Percentiles rank a stretch among this genome's conserved stretches.
These are phyloP conservation scores for Botrytis aclada DNA, from an alignment of 2,329 filamentous ascomycete genomes.

Conservation along the genomic window DNA sequence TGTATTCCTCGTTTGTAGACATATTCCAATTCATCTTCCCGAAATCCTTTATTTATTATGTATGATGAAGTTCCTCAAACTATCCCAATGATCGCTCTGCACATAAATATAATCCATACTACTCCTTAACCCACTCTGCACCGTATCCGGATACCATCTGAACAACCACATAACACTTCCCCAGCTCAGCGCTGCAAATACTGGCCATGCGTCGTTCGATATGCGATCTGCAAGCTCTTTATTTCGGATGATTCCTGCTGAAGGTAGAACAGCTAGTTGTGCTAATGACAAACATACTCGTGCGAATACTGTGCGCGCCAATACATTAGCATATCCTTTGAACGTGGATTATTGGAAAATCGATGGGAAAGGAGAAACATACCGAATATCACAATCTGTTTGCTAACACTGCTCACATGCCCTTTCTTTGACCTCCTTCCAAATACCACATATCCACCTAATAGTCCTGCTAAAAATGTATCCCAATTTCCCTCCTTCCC, in stretches of 20 bases:
- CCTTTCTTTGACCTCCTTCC: slow-evolving; percentile 64
- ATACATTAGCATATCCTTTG: neutral
- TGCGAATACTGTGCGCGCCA: slow-evolving; percentile 64
- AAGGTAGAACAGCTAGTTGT: slow-evolving; percentile 72
- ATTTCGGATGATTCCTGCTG: slow-evolving; percentile 49
- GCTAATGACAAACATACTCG: slow-evolving; percentile 82
- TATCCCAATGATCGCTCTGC: slow-evolving; percentile 87
- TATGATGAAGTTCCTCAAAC: slow-evolving; percentile 77
- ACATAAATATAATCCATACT: slow-evolving; percentile 98
- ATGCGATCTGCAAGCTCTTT: slow-evolving; percentile 47
- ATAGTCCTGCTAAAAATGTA: slow-evolving; percentile 77
- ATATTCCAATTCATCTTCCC: neutral
- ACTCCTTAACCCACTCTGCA: slow-evolving; percentile 86
- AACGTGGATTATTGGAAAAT: neutral
- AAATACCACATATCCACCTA: slow-evolving; percentile 93
- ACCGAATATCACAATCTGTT: slow-evolving; percentile 93
- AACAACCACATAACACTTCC: slow-evolving; percentile 94
- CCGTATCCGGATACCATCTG: slow-evolving; percentile 82
- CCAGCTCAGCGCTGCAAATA: slow-evolving; percentile 89
- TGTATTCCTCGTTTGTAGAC: neutral
- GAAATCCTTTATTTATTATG: slow-evolving; percentile 62
- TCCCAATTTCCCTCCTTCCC: slow-evolving; percentile 74
- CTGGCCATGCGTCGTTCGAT: slow-evolving; percentile 78
- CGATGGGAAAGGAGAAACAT: slow-evolving; percentile 9
- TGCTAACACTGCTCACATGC: slow-evolving; percentile 75